Conservation (phyloP, 1,284 basidiomycete genomes). For the Leucocoprinus gongylophorus region DNA sequence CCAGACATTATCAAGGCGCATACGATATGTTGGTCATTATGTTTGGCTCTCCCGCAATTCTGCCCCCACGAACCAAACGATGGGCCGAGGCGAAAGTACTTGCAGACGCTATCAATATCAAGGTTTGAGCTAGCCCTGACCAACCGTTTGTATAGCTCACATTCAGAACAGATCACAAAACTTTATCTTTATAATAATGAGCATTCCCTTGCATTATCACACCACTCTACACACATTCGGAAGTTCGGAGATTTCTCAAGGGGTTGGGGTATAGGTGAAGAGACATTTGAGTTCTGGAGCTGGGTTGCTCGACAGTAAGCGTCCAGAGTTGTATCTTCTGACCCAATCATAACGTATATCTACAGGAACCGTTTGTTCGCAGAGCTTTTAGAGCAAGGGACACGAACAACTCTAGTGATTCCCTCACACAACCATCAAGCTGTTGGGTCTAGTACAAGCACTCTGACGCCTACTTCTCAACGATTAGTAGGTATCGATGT, state of each 20-base stretch:
- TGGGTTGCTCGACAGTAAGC: conserved; percentile 90
- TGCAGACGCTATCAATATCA: conserved; percentile 84
- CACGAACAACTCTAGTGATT: conserved; percentile 59
- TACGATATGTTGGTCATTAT: conserved; percentile 77
- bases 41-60: conserved; percentile 79
- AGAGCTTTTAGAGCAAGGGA: conserved; percentile 80
- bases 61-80: conserved; percentile 90
- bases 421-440: conserved; percentile 47
- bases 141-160: not conserved
- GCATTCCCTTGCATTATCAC: conserved; percentile 66
- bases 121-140: conserved; percentile 40
- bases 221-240: conserved; percentile 79
- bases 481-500: conserved; percentile 35
- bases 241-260: conserved; percentile 84
- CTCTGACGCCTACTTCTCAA: conserved; percentile 23
- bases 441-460: conserved; percentile 16
- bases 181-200: conserved; percentile 86
- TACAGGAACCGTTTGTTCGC: conserved; percentile 78
- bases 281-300: conserved; percentile 95
- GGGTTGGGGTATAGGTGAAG: conserved; percentile 96
- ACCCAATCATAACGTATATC: not conserved
- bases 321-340: not conserved
- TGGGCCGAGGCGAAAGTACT: conserved; percentile 99
- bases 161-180: conserved; percentile 62
- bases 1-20: conserved; percentile 86